These are phyloP conservation scores for Hericium alpestre DNA, from an alignment of 768 basidiomycete species.

Conservation along the genomic window DNA sequence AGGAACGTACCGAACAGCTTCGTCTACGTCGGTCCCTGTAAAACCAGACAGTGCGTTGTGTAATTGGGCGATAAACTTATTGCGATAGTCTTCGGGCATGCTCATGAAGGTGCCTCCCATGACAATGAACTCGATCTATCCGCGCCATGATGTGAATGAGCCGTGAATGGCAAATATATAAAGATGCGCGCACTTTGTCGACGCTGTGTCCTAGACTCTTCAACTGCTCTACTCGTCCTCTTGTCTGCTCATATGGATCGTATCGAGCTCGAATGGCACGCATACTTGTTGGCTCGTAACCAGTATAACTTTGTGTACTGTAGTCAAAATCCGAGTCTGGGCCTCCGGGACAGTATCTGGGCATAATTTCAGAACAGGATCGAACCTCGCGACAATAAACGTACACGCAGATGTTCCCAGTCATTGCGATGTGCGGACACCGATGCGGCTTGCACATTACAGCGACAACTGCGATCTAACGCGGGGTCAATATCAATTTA, in stretches of 20 bases:
- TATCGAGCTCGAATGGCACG: constrained; percentile 93
- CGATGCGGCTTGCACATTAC: constrained; percentile 99
- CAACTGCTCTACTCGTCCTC: constrained; percentile 90
- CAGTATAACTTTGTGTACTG: constrained; percentile 93
- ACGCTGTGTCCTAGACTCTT: constrained; percentile 94
- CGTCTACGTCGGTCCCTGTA: constrained; percentile 87
- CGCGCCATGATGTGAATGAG: neutral
- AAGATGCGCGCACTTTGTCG: constrained; percentile 61
- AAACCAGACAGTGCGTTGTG: constrained; percentile 96
- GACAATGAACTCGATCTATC: constrained; percentile 78
- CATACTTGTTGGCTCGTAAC: constrained; percentile 97
- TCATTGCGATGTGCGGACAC: constrained; percentile 99
- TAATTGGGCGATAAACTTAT: constrained; percentile 87
- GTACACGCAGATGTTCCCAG: constrained; percentile 97
- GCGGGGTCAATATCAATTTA: neutral
- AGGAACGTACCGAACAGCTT: constrained; percentile 67
- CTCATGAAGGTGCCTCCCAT: constrained; percentile 99
- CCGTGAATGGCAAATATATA: neutral
- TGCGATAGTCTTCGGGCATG: constrained; percentile 94
- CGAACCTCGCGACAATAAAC: constrained; percentile 18
- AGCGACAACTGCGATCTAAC: constrained; percentile 92
- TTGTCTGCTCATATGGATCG: constrained; percentile 95
- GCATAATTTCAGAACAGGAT: neutral
- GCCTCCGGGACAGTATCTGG: constrained; percentile 93
- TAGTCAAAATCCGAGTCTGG: constrained; percentile 99